These are phyloP conservation scores for Paraglomus occultum DNA, from an alignment of 192 early-diverging fungal genomes.

Conservation along the genomic window DNA sequence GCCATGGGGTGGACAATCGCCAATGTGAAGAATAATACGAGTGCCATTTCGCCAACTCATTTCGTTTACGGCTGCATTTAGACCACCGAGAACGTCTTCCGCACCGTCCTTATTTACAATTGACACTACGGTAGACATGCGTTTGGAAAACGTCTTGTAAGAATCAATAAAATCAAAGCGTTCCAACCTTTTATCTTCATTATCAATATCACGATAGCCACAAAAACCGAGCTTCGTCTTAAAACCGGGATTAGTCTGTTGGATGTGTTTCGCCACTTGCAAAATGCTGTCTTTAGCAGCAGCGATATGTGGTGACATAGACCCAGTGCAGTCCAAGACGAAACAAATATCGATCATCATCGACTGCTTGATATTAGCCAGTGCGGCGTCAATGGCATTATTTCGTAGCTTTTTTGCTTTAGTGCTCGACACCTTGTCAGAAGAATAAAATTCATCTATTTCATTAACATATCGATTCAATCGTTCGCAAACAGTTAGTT, in stretches of 20 bases:
- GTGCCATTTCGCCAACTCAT: slow-evolving; percentile 14
- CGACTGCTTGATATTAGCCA: no score
- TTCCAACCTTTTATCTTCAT: not conserved
- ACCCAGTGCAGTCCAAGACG: no score
- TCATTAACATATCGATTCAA: no score
- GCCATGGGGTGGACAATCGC: slow-evolving; percentile 30
- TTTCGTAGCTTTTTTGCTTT: no score
- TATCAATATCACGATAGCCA: slow-evolving; percentile 20
- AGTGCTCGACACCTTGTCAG: no score
- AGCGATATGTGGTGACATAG: no score
- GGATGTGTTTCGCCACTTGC: slow-evolving; percentile 5
- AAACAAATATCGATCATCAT: no score
- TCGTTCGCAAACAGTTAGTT: no score
- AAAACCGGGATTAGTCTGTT: not conserved
- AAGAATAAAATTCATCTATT: no score
- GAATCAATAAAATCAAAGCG: not conserved
- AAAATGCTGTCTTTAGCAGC: slow-evolving; percentile 25
- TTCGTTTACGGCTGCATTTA: slow-evolving; percentile 14
- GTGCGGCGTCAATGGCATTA: no score
- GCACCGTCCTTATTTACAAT: not conserved
- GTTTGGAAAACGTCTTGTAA: not conserved
- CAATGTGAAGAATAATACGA: slow-evolving; percentile 28
- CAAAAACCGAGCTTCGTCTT: slow-evolving; percentile 21
- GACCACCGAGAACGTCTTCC: slow-evolving; percentile 27
- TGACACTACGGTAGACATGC: not conserved